Evolutionary conservation across 1,284 basidiomycete species (phyloP).

Genomic region (Cryptococcus sp.): DNA sequence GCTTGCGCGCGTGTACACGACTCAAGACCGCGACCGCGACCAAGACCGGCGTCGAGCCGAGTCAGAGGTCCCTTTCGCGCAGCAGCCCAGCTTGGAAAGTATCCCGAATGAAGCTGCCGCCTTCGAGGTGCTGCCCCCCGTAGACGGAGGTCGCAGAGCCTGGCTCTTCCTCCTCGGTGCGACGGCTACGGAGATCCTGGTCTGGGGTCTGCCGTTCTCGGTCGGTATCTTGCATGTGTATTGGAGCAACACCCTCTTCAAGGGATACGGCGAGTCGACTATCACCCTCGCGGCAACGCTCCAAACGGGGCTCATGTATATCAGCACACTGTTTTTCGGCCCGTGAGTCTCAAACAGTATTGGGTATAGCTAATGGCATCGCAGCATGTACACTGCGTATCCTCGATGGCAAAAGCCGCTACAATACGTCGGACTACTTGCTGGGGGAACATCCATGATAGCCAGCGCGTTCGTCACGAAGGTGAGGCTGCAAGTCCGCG

Average conservation of each 20-base stretch:
- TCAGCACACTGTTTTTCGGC: constrained; percentile 40
- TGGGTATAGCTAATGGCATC: constrained; percentile 18
- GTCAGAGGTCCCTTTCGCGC: too few relatives aligned
- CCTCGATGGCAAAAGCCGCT: constrained; percentile 32
- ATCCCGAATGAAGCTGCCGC: too few relatives aligned
- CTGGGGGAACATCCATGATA: constrained; percentile 32
- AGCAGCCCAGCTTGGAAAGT: too few relatives aligned
- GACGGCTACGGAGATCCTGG: constrained; percentile 42
- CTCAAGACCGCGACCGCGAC: too few relatives aligned
- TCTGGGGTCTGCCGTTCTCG: constrained; percentile 51
- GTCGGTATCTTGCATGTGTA: constrained; percentile 50
- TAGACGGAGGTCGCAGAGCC: constrained; percentile 46
- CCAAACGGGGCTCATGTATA: constrained; percentile 49
- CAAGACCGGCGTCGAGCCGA: too few relatives aligned
- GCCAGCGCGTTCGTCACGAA: constrained; percentile 45
- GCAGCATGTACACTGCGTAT: constrained; percentile 26
- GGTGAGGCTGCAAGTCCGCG: constrained; percentile 5
- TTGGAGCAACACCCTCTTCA: constrained; percentile 46
- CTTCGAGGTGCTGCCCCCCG: constrained; percentile 36
- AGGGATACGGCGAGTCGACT: constrained; percentile 32
- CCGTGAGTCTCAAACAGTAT: constrained; percentile 34
- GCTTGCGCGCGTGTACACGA: too few relatives aligned
- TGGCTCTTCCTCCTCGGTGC: constrained; percentile 50
- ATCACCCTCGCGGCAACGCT: constrained; percentile 50
- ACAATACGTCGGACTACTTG: constrained; percentile 34